Evolutionary conservation across 495 filamentous ascomycete genomes (phyloP), one percentile per base, ranked within the genome.

Genomic region (Xanthoparmelia taractica): DNA sequence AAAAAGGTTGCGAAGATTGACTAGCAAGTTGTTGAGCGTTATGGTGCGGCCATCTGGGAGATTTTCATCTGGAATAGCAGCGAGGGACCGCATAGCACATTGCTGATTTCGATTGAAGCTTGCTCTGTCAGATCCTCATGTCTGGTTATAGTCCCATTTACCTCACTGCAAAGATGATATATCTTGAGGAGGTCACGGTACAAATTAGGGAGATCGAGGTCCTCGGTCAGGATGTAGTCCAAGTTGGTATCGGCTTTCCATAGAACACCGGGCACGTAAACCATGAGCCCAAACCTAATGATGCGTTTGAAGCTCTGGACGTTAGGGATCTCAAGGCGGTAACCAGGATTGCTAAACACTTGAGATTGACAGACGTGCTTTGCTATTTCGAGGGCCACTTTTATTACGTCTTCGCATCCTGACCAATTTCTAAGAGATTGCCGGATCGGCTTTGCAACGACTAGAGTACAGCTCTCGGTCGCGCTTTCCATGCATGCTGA

Each of bases 21-120:
- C 8, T 2, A 63, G 61, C 3, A 63, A 8, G 6, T 52, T 13
- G 15, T 4, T 29, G 13, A 52, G 48, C 25, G 27, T 52, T 15
- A 27, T 27, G 25, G n/a, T 27, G n/a, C 23, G 15, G 45, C 45
- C 45, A 27, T 27, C 8, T 1, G 23, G 7, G 27, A 25, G n/a
- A 48, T 6, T 48, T 2, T 8, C 25, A 4, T 48, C 23, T 13
- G 43, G 2, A 0, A n/a, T 25, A 20, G 17, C 18, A 38, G 8
- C 17, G 36, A 63, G n/a, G 61, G 61, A 47, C 61, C 61, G 27
- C 61, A 63, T 15, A 58, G 61, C 25, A 63, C 54, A 36, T 63
- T 17, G 34, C 61, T 63, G 8, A 63, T 3, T 34, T 47, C 29
- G 5, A 27, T 15, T n/a, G 25, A 23, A 27, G 29, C 2, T 31